phyloP scores from a whole-genome alignment of 1,284 basidiomycete species.

The Leccinum pachyderme region DNA sequence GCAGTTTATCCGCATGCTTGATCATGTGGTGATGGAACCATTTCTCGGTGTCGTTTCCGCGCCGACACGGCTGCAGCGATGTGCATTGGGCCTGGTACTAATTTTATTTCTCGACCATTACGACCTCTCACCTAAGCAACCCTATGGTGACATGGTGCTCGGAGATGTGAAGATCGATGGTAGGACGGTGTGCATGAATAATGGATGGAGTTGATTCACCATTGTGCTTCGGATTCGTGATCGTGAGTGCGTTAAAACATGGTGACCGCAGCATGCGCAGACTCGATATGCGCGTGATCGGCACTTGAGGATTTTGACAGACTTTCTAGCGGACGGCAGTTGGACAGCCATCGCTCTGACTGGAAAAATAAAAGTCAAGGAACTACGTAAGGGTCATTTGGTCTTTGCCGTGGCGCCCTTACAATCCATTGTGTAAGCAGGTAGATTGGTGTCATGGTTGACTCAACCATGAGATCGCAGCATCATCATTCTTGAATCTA shows the following conservation, averaged over 20 bases:
- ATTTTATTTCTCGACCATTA: background rate
- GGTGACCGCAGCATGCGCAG: background rate
- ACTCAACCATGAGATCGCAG: slow-evolving; percentile 39
- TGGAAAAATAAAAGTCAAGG: background rate
- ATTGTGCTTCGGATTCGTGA: background rate
- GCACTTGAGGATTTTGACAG: background rate
- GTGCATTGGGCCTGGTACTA: background rate
- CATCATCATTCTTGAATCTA: slow-evolving; percentile 54
- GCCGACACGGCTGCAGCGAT: background rate
- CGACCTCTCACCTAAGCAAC: background rate
- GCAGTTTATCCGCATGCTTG: background rate
- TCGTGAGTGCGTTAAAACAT: background rate
- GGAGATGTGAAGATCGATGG: background rate
- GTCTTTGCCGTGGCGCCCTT: slow-evolving; percentile 23
- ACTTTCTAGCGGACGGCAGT: background rate
- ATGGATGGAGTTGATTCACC: background rate
- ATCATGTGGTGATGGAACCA: background rate
- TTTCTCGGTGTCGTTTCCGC: background rate
- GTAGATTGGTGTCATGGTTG: background rate
- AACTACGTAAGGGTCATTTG: too few relatives aligned
- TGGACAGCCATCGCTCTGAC: background rate
- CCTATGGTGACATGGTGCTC: background rate
- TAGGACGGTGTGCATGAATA: background rate
- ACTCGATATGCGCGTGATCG: background rate
- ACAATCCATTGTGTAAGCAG: slow-evolving; percentile 37